Evolutionary conservation across 2,329 filamentous ascomycete species (phyloP), one percentile per base, ranked within the genome.

Genomic region (Cucurbitaria berberidis): DNA sequence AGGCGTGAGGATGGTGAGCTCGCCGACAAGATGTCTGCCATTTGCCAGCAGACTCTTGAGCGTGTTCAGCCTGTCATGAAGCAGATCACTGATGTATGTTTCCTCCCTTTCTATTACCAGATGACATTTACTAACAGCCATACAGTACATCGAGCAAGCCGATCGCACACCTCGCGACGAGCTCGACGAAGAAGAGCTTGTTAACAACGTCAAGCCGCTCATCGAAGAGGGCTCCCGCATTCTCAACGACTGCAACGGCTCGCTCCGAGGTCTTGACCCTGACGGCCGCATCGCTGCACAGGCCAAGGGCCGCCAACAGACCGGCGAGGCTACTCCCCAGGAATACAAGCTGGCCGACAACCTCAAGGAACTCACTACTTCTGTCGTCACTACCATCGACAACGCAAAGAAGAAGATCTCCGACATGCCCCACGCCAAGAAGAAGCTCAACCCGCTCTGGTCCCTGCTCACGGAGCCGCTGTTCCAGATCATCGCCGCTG

Each of bases 401-500:
- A 87, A 89, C 59, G 89, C 90, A 22, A 95, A 93, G 85, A 90
- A 89, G 80, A 90, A 90, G 81, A 89, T 96, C 56, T 86, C 89
- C 69, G 89, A 90, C 70, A 95, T 96, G 90, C 92, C 93, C 5
- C 89, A 96, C 63, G 93, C 91, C 38, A 96, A 96, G 88, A 93
- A 96, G 83, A 88, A 93, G 80, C 83, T 96, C 55, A 96, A 93
- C 79, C 92, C 93, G 10, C 85, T 97, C 26, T 96, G 92, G 91
- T 86, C 81, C 26, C 81, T 96, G 43, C 80, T 95, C 62, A 86
- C 86, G 30, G 91, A 96, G 81, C 93, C 93, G 10, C 80, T 96
- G 19, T 91, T 92, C 83, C 93, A 97, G 82, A 96, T 96, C 72
- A 84, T 96, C 43, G 91, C 92, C 8, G 92, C 90, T 10, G 92